Base-by-base conservation (phyloP, 805 yeast genomes). In the Kodamaea kaohsiungensis region DNA sequence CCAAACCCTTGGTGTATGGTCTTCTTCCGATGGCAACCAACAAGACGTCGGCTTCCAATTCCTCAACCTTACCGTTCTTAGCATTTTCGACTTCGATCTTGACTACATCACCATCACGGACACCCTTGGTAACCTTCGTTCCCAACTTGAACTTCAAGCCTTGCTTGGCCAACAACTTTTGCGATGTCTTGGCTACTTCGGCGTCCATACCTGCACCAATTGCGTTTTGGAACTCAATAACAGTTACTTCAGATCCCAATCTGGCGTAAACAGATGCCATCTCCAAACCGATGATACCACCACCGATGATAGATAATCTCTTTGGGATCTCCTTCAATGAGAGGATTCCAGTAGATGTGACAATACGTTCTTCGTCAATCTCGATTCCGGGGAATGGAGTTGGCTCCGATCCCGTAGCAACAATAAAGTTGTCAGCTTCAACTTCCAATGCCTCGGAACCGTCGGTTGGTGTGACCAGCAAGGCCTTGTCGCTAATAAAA, bases 201-300 rank as follows among this genome's bases (percentile, higher is more conserved):
- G 80, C 87, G 73, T 95, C 99, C 98, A 95, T 95, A 63, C 97
- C 96, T 56, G 98, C 98, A 80, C 99, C 99, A 69, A 95, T 88
- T 59, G 95, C 82, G 65, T 81, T 80, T 74, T 87, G 90, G 85
- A 83, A 95, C 82, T 95, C 99, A 57, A 95, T 77, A 53, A 95
- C 88, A 45, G 98, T 93, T 60, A 95, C 99, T 78, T 95, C 91
- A 43, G 97, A 79, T 46, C 99, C 99, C 66, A 95, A 79, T 77
- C 99, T 86, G 55, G 92, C 78, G 87, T 96, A 95, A 48, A 95
- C 99, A 22, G 98, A 92, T 59, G 97, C 99, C 97, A 95, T 95
- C 80, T 95, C 99, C 64, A 95, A 84, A 69, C 99, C 99, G 71
- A 95, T 95, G 78, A 95, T 93, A 82, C 99, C 99, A 77, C 97